Conservation (phyloP, 1,284 basidiomycete species). For the Spongiforma sp. region DNA sequence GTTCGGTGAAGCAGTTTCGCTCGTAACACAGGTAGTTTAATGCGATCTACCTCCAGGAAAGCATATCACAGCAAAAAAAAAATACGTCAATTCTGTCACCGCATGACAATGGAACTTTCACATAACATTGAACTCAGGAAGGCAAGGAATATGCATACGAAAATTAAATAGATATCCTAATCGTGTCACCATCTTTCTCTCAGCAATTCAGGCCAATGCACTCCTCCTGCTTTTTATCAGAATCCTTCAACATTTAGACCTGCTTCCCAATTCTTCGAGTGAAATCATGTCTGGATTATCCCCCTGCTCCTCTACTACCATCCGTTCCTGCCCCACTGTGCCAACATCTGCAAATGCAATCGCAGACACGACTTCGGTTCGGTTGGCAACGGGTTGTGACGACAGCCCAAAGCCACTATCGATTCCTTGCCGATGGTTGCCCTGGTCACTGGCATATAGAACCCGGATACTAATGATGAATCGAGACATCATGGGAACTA, state of each 20-base stretch:
- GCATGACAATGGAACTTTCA: too few species aligned
- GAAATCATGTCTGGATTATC: not conserved
- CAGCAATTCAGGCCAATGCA: too few species aligned
- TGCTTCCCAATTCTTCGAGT: not conserved
- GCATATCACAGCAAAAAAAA: too few species aligned
- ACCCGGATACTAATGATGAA: not conserved
- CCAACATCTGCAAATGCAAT: not conserved
- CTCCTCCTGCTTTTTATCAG: not conserved
- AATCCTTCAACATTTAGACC: not conserved
- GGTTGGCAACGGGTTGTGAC: not conserved
- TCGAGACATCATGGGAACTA: not conserved
- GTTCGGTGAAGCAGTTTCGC: too few species aligned
- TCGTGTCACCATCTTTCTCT: too few species aligned
- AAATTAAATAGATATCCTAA: too few species aligned
- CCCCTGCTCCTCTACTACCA: not conserved
- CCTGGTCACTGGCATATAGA: not conserved
- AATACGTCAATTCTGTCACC: too few species aligned
- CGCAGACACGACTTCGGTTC: not conserved
- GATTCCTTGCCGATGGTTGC: not conserved
- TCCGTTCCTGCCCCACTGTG: not conserved
- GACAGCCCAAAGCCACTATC: not conserved
- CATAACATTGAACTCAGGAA: too few species aligned
- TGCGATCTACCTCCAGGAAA: too few species aligned
- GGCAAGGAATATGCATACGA: too few species aligned
- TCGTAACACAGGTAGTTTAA: too few species aligned